Conservation (phyloP, 768 basidiomycete species). For the Auricularia sp. region DNA sequence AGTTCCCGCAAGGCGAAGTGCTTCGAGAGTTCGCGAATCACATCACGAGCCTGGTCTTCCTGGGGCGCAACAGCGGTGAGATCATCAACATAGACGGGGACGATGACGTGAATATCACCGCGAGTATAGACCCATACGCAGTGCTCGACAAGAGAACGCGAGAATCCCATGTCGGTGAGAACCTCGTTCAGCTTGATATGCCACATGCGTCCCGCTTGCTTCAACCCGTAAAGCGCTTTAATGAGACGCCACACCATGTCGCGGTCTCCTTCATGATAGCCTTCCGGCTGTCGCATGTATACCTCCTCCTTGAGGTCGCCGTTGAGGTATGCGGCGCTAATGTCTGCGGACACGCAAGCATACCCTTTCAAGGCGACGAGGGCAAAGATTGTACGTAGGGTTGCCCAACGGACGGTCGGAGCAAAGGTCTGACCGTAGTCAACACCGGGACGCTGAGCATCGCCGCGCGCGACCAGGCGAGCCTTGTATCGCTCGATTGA, state of each 20-base stretch:
- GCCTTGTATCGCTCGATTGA: constrained; percentile 28
- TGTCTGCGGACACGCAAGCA: constrained; percentile 11
- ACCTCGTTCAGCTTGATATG: constrained; percentile 18
- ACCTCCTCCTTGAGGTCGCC: constrained; percentile 14
- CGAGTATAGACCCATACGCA: background rate
- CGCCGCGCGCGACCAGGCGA: constrained; percentile 33
- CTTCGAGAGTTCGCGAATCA: background rate
- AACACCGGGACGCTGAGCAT: constrained; percentile 20
- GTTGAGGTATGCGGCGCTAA: constrained; percentile 10
- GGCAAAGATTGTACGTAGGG: constrained; percentile 13
- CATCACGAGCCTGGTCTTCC: background rate
- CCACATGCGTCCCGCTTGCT: constrained; percentile 28
- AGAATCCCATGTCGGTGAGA: constrained; percentile 13
- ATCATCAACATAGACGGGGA: constrained; percentile 3
- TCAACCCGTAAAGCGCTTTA: constrained; percentile 30
- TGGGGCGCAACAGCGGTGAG: background rate
- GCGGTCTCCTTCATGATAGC: constrained; percentile 12
- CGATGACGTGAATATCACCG: constrained; percentile 1
- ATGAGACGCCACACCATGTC: background rate
- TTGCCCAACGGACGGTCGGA: constrained; percentile 12
- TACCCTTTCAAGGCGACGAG: constrained; percentile 10
- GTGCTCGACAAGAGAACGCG: background rate
- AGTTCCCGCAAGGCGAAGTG: constrained; percentile 2
- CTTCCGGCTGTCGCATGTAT: constrained; percentile 21
- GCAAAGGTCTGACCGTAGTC: constrained; percentile 16